Base-by-base conservation (phyloP, 805 yeast species). In the Wickerhamomyces strasburgensis region DNA sequence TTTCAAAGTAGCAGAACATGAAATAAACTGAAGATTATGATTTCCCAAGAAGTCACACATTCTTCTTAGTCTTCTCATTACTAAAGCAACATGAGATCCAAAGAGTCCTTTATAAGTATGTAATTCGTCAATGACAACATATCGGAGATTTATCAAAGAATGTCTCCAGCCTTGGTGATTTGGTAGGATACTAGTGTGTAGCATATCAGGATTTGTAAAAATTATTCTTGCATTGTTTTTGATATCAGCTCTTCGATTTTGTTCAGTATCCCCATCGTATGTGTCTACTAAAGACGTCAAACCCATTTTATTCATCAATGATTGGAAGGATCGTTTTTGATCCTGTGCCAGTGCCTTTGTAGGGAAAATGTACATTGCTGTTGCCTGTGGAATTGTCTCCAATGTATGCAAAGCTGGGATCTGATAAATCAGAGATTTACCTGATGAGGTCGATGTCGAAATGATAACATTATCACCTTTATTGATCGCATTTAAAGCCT, bases 271-370 rank as follows among this genome's bases (percentile, higher is more conserved):
- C 8, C 98, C 99, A 61, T 93, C 99, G 54, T 77, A 89, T 0
- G 97, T 85, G 33, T 82, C 90, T 3, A 80, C 84, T 1, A 72
- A 57, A 1, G 80, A 62, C 14, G 65, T 64, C 10, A 61, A 60
- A 0, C 78, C 75, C 34, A 84, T 69, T 26, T 61, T 61, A 5
- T 68, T 60, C 30, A 82, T 60, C 9, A 84, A 60, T 16, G 73
- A 78, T 33, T 70, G 69, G 38, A 93, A 62, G n/a, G 94, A 78
- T 44, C 95, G 67, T 51, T 81, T 81, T 59, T 93, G 99, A 65
- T 93, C 98, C 54, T 93, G 98, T 0, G 99, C 98, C 35, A 93
- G 66, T 0, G 99, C 98, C 54, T 93, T 93, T 0, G 99, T 93
- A 2, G 99, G 99, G 51, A 93, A 93, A 10, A 93, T 79, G 50